Conservation (phyloP, 805 yeast genomes). For the Teunomyces aglyptinius region DNA sequence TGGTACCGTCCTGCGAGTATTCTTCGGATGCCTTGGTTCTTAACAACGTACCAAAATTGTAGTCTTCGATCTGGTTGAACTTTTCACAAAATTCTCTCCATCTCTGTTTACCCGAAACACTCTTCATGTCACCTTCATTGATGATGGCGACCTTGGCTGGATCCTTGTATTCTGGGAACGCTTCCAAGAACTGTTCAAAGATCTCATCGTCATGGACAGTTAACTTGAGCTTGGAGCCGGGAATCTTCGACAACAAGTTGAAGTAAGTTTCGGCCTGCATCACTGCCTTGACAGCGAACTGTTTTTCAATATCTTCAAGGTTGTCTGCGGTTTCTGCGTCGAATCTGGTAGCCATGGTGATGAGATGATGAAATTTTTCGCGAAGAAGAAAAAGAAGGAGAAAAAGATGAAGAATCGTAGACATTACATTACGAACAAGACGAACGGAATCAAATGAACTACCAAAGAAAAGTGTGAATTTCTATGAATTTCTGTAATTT, state of each 20-base stretch:
- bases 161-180: constrained; percentile 85
- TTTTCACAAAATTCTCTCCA: constrained; percentile 88
- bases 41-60: constrained; percentile 90
- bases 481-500: too few species aligned
- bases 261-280: constrained; percentile 94
- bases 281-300: constrained; percentile 97
- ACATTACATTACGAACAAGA: neutral
- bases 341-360: constrained; percentile 44
- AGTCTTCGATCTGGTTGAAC: constrained; percentile 87
- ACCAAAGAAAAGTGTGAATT: too few species aligned
- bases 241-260: constrained; percentile 67
- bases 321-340: constrained; percentile 92
- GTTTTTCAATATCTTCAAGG: constrained; percentile 93
- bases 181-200: constrained; percentile 54
- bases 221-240: constrained; percentile 76
- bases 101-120: constrained; percentile 71
- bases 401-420: neutral
- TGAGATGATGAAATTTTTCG: constrained; percentile 4
- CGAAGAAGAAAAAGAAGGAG: neutral
- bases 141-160: constrained; percentile 56
- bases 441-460: too few species aligned
- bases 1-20: constrained; percentile 79
- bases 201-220: constrained; percentile 74
- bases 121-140: constrained; percentile 79
- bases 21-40: constrained; percentile 71